A percentile compares a stretch with the other conserved stretches of the same genome.
phyloP scores from a whole-genome alignment of 176 grass and related monocot genomes.

The Secale cereale region DNA sequence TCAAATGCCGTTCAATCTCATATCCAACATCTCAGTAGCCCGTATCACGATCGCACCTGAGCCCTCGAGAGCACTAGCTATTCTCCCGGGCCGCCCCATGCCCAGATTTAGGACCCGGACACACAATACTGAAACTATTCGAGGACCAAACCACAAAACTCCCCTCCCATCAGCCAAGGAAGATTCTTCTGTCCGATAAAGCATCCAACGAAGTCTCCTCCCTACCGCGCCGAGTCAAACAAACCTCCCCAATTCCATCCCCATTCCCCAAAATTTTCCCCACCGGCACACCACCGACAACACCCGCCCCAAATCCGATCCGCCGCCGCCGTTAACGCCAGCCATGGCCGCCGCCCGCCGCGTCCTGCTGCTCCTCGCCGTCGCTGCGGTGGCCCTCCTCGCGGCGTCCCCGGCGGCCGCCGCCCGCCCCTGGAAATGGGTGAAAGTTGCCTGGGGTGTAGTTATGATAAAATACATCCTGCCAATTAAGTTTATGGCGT shows the following conservation, averaged over 20 bases:
- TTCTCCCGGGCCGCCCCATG: too few relatives aligned
- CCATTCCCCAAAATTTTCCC: not conserved
- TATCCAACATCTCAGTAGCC: too few relatives aligned
- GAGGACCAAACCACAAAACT: not conserved
- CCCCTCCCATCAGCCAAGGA: not conserved
- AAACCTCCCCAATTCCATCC: not conserved
- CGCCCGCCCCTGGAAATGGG: too few relatives aligned
- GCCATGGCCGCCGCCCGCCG: conserved; percentile 17
- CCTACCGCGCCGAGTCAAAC: conserved; percentile 20
- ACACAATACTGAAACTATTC: not conserved
- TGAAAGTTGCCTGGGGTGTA: too few relatives aligned
- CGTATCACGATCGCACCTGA: too few relatives aligned
- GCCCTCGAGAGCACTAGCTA: too few relatives aligned
- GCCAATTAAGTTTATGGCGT: too few relatives aligned
- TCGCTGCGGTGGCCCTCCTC: conserved; percentile 25
- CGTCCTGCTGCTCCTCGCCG: conserved; percentile 21
- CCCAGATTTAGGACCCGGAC: too few relatives aligned
- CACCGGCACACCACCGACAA: not conserved
- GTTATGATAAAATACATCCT: too few relatives aligned
- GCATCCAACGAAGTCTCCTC: not conserved
- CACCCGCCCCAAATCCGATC: conserved; percentile 25
- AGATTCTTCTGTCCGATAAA: conserved; percentile 5
- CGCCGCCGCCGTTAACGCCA: conserved; percentile 34
- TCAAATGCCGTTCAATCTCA: too few relatives aligned
- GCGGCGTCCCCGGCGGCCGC: too few relatives aligned